Conservation (phyloP, 768 basidiomycete species). For the Mycena olivaceomarginata region DNA sequence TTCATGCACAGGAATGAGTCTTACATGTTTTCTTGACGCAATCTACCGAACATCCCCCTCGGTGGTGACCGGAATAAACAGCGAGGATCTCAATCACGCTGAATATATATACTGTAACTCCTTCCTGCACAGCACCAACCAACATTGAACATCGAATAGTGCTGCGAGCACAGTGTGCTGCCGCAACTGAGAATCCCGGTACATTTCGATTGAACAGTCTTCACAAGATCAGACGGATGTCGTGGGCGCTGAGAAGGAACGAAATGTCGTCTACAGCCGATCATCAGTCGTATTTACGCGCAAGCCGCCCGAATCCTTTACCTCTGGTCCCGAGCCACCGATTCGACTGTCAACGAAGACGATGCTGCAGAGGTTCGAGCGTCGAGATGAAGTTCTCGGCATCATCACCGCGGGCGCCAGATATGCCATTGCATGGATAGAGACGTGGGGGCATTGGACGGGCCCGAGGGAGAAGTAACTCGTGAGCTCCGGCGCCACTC, state of each 20-base stretch:
- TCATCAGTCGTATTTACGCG: not conserved
- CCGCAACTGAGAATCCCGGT: not conserved
- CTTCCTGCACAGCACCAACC: not conserved
- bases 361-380: not conserved
- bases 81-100: too few relatives aligned
- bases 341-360: not conserved
- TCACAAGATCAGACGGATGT: not conserved
- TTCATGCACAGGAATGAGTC: not conserved
- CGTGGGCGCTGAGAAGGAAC: not conserved
- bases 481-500: slow-evolving; percentile 6
- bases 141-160: not conserved
- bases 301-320: not conserved
- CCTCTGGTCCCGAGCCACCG: not conserved
- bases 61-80: too few relatives aligned
- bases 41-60: not conserved
- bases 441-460: not conserved
- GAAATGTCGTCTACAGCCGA: not conserved
- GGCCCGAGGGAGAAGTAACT: not conserved
- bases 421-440: not conserved
- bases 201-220: not conserved
- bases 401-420: not conserved
- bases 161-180: not conserved
- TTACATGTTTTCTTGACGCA: not conserved
- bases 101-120: too few relatives aligned
- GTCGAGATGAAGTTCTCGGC: not conserved